phyloP scores from a whole-genome alignment of 331 rosid genomes.

The Spiraea crenata region DNA sequence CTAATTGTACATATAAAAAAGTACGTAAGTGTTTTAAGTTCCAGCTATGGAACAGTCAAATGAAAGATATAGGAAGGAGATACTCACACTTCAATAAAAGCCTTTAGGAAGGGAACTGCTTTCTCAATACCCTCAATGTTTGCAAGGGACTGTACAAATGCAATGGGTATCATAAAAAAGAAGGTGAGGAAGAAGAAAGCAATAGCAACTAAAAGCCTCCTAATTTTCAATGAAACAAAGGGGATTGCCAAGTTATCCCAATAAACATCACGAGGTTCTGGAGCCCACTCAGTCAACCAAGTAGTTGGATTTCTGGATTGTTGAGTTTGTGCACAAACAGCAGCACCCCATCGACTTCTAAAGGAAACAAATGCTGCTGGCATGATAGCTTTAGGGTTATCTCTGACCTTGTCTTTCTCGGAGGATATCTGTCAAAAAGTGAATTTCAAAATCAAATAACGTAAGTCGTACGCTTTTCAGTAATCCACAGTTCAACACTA shows the following conservation, averaged over 20 bases:
- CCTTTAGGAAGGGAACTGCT: conserved; percentile 68
- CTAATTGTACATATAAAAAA: not conserved
- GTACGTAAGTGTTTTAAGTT: not conserved
- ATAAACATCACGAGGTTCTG: conserved; percentile 86
- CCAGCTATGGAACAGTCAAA: not conserved
- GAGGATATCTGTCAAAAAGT: conserved; percentile 45
- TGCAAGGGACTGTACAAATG: conserved; percentile 93
- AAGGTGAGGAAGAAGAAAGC: conserved; percentile 97
- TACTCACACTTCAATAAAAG: conserved; percentile 70
- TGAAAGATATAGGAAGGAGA: not conserved
- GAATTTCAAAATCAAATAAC: not conserved
- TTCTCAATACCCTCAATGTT: conserved; percentile 87
- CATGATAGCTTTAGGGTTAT: conserved; percentile 57
- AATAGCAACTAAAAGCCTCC: conserved; percentile 73
- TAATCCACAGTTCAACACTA: not conserved
- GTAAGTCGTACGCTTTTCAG: not conserved
- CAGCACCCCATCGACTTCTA: conserved; percentile 89
- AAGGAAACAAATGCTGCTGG: conserved; percentile 97
- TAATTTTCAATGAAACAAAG: conserved; percentile 77
- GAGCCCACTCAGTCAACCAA: conserved; percentile 99
- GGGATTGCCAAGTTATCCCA: conserved; percentile 97
- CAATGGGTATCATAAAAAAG: conserved; percentile 98
- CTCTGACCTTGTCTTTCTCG: conserved; percentile 58
- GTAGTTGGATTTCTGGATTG: conserved; percentile 85
- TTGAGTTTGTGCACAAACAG: conserved; percentile 96